These are phyloP conservation scores for Podila minutissima DNA, from an alignment of 192 early-diverging fungal species.

Conservation along the genomic window DNA sequence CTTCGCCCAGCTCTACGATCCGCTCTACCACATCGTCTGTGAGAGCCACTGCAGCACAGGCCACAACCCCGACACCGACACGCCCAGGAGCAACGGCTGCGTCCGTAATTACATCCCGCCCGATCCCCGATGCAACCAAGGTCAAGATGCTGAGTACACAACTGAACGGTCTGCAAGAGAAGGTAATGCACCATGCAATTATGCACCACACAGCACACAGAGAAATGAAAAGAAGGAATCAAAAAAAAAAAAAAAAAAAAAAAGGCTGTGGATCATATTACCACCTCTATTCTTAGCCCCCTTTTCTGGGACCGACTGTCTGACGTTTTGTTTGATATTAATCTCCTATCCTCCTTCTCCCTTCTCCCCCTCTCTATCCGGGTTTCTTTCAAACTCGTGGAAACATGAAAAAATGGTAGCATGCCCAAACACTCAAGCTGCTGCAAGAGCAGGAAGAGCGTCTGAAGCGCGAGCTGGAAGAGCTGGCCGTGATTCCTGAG, in stretches of 20 bases:
- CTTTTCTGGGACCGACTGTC: not conserved
- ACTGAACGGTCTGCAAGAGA: slow-evolving; percentile 39
- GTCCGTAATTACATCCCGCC: slow-evolving; percentile 6
- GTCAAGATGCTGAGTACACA: slow-evolving; percentile 45
- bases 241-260: not conserved
- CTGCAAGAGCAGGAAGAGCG: slow-evolving; percentile 49
- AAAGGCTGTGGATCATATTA: not conserved
- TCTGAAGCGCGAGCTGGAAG: slow-evolving; percentile 34
- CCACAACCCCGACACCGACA: slow-evolving; percentile 7
- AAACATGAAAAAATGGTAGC: slow-evolving; percentile 15
- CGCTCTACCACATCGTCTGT: slow-evolving; percentile 17
- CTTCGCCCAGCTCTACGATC: slow-evolving; percentile 23
- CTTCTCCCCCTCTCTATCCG: not conserved
- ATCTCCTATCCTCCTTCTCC: not conserved
- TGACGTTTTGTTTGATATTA: slow-evolving; percentile 13
- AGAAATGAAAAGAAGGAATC: too few species aligned
- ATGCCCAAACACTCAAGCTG: slow-evolving; percentile 44
- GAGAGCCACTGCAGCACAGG: slow-evolving; percentile 16
- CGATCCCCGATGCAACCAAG: slow-evolving; percentile 36
- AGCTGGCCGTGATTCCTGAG: slow-evolving; percentile 21
- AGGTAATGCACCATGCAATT: slow-evolving; percentile 10
- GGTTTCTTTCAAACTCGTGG: not conserved
- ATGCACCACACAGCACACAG: not conserved
- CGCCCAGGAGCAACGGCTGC: slow-evolving; percentile 10
- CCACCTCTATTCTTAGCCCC: not conserved